These are phyloP conservation scores for Alloteropsis semialata DNA, from an alignment of 176 grass and related monocot species.

Conservation along the genomic window DNA sequence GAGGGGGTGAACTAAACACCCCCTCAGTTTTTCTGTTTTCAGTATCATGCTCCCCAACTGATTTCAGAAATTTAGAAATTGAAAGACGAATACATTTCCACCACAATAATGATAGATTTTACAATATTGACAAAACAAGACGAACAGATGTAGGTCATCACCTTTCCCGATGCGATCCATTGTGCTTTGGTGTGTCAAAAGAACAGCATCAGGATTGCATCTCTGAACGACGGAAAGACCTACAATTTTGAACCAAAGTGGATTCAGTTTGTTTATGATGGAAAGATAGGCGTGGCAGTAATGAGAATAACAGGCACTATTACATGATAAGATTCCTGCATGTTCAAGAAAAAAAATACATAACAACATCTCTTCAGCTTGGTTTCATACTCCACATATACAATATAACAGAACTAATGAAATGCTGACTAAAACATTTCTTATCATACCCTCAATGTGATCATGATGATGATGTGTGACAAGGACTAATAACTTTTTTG, in stretches of 20 bases:
- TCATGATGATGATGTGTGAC: slow-evolving; percentile 96
- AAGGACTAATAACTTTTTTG: slow-evolving; percentile 84
- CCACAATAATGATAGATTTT: background rate
- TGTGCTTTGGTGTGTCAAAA: slow-evolving; percentile 82
- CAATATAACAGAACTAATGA: background rate
- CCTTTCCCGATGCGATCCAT: slow-evolving; percentile 67
- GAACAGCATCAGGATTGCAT: slow-evolving; percentile 71
- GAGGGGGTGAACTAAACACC: no score
- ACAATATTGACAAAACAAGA: background rate
- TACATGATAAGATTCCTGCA: no score
- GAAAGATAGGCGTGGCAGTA: slow-evolving; percentile 6
- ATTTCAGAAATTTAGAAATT: background rate
- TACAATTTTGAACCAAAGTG: slow-evolving; percentile 25
- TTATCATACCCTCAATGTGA: slow-evolving; percentile 76
- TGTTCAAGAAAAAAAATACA: no score
- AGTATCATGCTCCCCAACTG: background rate
- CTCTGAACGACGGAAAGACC: slow-evolving; percentile 85
- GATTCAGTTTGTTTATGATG: slow-evolving; percentile 6
- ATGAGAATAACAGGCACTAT: background rate
- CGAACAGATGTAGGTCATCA: slow-evolving; percentile 2
- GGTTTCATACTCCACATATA: background rate
- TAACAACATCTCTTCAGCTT: background rate
- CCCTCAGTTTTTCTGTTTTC: no score
- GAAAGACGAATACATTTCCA: slow-evolving; percentile 12
- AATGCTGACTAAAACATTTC: background rate